Base-by-base conservation (phyloP, 306 rosid genomes). In the Sicyos edulis region DNA sequence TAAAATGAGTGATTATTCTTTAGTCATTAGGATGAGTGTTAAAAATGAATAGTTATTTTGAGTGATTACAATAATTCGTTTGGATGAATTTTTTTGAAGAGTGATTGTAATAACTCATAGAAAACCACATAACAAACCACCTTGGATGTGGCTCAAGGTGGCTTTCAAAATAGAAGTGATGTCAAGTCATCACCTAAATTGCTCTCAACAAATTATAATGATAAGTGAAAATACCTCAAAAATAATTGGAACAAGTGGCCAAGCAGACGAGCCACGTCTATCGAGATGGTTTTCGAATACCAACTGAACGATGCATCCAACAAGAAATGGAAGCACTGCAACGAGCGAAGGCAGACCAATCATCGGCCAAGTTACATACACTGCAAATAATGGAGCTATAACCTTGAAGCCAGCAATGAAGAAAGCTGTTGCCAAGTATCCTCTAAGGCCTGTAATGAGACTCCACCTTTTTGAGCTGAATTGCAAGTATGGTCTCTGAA, bases 381-480 rank as follows among this genome's bases (percentile, higher is more conserved):
- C 78, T 15, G 79, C 86, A 70, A 83, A 37, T 71, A 90, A 56
- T 64, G 96, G 97, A 54, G 80, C 87, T 26, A 88, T 10, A 40
- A 88, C 81, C 85, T 88, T 93, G 78, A 93, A 83, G 44, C 96
- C 95, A 57, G 45, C 74, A 47, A 92, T 82, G 65, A 88, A 62
- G 74, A 87, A 83, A 37, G 88, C 87, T 13, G 95, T 75, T 62
- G 78, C 51, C 76, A 93, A 57, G 83, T 90, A 90, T 76, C 98
- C 98, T 81, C 81, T 87, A 59, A 93, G 88, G 80, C 97, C 97
- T 26, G 97, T 93, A 67, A 93, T 87, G 75, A 93, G 92, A 79
- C 97, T 83, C 98, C 98, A 93, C 75, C 92, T 93, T 81, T 88
- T 93, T 20, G 98, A 1, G 81, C 95, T 93, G 86, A 82, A 93